Evolutionary conservation across 176 grass and related monocot species (phyloP), one percentile per base, ranked within the genome.

Genomic region (Eragrostis nindensis): DNA sequence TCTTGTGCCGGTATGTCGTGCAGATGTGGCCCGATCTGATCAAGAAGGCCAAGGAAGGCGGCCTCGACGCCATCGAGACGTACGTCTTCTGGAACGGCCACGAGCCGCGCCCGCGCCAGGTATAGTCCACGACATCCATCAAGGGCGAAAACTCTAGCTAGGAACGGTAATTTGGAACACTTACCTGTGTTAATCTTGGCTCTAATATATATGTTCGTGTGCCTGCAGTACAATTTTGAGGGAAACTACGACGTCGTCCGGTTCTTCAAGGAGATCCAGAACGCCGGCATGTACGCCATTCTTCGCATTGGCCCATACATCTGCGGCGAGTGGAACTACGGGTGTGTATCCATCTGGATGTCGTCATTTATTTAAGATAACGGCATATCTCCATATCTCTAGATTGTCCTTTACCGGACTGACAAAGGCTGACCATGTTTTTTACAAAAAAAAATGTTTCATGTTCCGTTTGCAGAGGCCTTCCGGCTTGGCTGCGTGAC

Each of bases 281-380:
- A 89, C 6, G 84, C 90, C 8, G 90, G 90, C 16, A 70, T 92
- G 54, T 89, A 91, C 19, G 95, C 85, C 27, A 81, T 94, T 57
- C 89, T 94, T 39, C 90, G 94, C 52, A 92, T 97, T 0, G 94
- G 94, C 1, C 94, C 94, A 2, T 97, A 90, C 60, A 83, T 90
- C 76, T 94, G 92, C 50, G 95, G 82, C 8, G 95, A 97, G 75
- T 97, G 95, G 95, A 92, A 86, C 61, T 91, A 92, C 10, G 94
- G 91, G 32, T 66, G 18, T 17, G 3, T 50, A 17, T 36, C 32
- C 32, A 36, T 4, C 32, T 36, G 32, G 2, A 36, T 36, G 32
- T 36, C 32, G 1, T 4, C 32, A 36, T 36, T 36, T 36, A 2
- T 36, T 36, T 36, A 36, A 36, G 32, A 36, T 36, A 36, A 36